Conservation (phyloP, 228 moss, liverwort and hornwort species). For the Sphagnum magellanicum region DNA sequence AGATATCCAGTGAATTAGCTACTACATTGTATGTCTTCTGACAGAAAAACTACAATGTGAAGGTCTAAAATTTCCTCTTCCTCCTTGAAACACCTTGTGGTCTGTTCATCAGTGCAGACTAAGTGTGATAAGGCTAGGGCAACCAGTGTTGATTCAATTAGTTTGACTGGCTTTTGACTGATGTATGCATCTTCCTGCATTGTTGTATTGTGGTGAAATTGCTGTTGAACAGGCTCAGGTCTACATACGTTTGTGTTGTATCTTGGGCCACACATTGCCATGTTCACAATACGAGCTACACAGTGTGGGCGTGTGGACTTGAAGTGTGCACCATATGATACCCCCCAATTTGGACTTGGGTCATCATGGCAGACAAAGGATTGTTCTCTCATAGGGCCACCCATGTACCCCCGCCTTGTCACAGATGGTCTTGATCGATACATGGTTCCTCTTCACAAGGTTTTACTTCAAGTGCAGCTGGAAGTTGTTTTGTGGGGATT, state of each 20-base stretch:
- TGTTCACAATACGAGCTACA: conserved; percentile 67
- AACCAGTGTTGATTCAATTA: no score
- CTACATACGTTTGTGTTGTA: conserved; percentile 50
- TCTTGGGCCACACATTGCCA: conserved; percentile 55
- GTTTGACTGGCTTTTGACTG: no score
- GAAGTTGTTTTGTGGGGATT: conserved; percentile 86
- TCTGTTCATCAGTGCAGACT: no score
- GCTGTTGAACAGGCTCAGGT: conserved; percentile 29
- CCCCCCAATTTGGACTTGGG: conserved; percentile 79
- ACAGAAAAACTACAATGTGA: no score
- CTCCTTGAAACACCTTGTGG: no score
- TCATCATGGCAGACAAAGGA: conserved; percentile 72
- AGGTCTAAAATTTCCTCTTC: no score
- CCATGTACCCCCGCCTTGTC: conserved; percentile 59
- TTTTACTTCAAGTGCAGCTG: conserved; percentile 82
- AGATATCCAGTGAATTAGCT: no score
- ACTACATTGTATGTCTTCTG: no score
- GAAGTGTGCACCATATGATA: conserved; percentile 73
- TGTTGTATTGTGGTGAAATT: no score
- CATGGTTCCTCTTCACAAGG: conserved; percentile 70
- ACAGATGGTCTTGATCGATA: conserved; percentile 48
- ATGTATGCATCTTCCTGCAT: no score
- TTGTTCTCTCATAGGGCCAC: conserved; percentile 48
- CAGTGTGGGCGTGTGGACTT: conserved; percentile 96
- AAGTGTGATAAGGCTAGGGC: no score